phyloP scores from a whole-genome alignment of 2,329 filamentous ascomycete species.

The Acrocalymma vagum region DNA sequence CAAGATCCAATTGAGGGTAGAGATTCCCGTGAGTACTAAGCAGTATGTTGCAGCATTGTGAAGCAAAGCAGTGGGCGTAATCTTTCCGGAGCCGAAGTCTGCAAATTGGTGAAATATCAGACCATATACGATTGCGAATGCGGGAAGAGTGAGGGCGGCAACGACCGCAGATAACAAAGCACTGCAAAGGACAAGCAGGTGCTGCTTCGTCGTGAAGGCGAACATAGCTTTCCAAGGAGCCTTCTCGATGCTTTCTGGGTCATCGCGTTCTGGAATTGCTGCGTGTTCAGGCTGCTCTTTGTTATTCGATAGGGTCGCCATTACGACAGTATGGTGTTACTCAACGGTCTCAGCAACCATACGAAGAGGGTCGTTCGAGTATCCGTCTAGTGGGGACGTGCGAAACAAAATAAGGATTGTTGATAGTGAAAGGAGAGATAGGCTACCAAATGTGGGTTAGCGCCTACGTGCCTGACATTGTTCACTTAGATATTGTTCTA shows the following conservation, averaged over 20 bases:
- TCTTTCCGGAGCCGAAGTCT: conserved; percentile 66
- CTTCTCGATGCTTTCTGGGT: conserved; percentile 26
- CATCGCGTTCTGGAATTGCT: conserved; percentile 19
- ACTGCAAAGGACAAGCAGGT: conserved; percentile 63
- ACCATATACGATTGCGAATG: conserved; percentile 75
- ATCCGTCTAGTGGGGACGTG: no score
- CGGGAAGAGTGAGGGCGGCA: conserved; percentile 70
- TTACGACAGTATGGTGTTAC: no score
- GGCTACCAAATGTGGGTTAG: no score
- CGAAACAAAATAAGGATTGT: no score
- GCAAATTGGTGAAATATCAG: conserved; percentile 77
- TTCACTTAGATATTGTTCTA: no score
- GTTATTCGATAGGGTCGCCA: conserved; percentile 14
- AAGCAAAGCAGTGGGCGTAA: conserved; percentile 62
- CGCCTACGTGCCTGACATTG: no score
- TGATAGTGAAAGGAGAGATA: no score
- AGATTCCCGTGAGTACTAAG: conserved; percentile 70
- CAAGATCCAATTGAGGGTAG: conserved; percentile 70
- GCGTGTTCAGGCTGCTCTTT: conserved; percentile 22
- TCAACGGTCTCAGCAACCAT: no score
- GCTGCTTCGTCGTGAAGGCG: conserved; percentile 71
- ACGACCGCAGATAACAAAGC: conserved; percentile 66
- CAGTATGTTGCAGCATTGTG: conserved; percentile 67
- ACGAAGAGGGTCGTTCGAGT: no score
- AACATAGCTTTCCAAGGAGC: conserved; percentile 70